Evolutionary conservation across 1,284 basidiomycete genomes (phyloP), one percentile per base, ranked within the genome.

Genomic region (Waitea zeae): DNA sequence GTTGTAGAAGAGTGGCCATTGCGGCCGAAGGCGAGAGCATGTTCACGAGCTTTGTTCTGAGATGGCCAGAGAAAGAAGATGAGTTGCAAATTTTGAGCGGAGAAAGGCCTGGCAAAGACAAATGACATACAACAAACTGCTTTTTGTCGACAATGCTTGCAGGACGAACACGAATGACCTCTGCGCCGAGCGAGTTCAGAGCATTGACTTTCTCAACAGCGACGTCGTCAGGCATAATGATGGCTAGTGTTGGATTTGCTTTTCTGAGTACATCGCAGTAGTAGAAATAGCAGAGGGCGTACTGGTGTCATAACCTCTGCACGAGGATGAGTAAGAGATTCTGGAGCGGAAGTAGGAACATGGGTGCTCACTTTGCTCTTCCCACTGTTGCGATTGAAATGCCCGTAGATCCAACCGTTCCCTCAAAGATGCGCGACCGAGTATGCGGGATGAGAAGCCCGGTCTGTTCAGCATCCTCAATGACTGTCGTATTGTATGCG

Each of bases 351-450:
- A 33, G 24, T 5, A 36, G 20, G 20, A 31, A 20, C 27, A 20
- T 28, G 15, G 14, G 20, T 49, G 65, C 29, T 34, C 46, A 82
- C 86, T 84, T 79, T 6, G 93, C 92, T 40, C 71, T 69, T 3
- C 89, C 82, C 30, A 95, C 80, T 2, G 84, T 95, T 0, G 95
- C 92, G 32, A 98, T 78, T 0, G 89, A 95, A 36, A 98, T 98
- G 1, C 93, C 95, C 0, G 95, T 98, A 2, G 87, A 93, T 0
- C 95, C 93, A 2, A 95, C 88, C 0, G 93, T 98, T 0, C 95
- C 95, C 54, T 99, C 95, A 41, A 97, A 98, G 32, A 99, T 89
- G 12, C 89, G 77, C 0, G 86, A 95, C 2, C 84, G 82, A 0
- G 88, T 90, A 44, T 92, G 56, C 0, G 93, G 95, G 42, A 77